Evolutionary conservation across 106 monocot genomes (phyloP), one percentile per base, ranked within the genome.

Genomic region (Acorus calamus): DNA sequence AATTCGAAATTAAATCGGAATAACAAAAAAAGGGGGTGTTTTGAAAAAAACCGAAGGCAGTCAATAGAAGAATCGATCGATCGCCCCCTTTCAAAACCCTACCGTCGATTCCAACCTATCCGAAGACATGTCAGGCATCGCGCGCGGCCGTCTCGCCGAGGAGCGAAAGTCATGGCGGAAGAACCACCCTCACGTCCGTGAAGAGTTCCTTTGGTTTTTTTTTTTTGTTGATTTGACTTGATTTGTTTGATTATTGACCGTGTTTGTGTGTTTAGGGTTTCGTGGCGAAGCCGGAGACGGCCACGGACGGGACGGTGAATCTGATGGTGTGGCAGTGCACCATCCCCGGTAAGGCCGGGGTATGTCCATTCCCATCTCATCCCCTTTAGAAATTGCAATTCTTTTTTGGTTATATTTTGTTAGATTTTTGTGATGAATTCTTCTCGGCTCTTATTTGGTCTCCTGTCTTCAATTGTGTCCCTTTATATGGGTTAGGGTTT

Each of bases 281-380:
- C 53, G 88, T 88, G 44, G 88, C 88, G 57, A 88, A 73, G 78
- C 92, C 92, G 12, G 92, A 93, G 53, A 83, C 85, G 46, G 11
- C 85, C 14, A 65, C 85, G 6, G 92, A 88, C 61, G 88, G 92
- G 0, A 71, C 88, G 44, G 80, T 83, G 11, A 93, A 93, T 60
- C 74, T 93, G 66, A 88, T 93, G 92, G 70, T 80, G 13, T 93
- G 88, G 92, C 71, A 93, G 71, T 93, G 92, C 74, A 73, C 66
- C 49, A 88, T 93, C 42, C 92, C 92, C n/a, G 92, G 92, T 11
- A 92, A 92, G 67, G 76, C 84, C 51, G 87, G 84, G 81, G 92
- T 92, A 70, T 60, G 55, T 12, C 66, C 8, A 11, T 14, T 42
- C 60, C 50, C 3, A 7, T 28, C 41, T 12, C 46, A 2, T 56